These are phyloP conservation scores for Vitis vinifera DNA, from an alignment of 164 flowering plant species.

Conservation along the genomic window ASM3070453v1 NC_081822.1:23910001-23910500, in stretches of 20 bases:
- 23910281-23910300: neutral
- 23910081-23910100: too few relatives aligned
- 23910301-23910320: neutral
- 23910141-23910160: too few relatives aligned
- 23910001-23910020: neutral
- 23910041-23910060: neutral
- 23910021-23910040: neutral
- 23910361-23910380: neutral
- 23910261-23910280: neutral
- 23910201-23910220: neutral
- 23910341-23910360: neutral
- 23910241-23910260: neutral
- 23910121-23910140: too few relatives aligned
- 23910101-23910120: too few relatives aligned
- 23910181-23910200: too few relatives aligned
- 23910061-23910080: neutral
- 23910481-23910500: neutral
- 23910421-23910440: neutral
- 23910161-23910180: too few relatives aligned
- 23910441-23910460: neutral
- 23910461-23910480: neutral
- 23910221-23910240: conserved; percentile 5
- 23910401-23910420: neutral
- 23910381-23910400: conserved; percentile 8
- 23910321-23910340: neutral